Percentiles rank a stretch among this genome's conserved stretches.
phyloP scores from a whole-genome alignment of 306 rosid species.

The Biancaea sappan region DNA sequence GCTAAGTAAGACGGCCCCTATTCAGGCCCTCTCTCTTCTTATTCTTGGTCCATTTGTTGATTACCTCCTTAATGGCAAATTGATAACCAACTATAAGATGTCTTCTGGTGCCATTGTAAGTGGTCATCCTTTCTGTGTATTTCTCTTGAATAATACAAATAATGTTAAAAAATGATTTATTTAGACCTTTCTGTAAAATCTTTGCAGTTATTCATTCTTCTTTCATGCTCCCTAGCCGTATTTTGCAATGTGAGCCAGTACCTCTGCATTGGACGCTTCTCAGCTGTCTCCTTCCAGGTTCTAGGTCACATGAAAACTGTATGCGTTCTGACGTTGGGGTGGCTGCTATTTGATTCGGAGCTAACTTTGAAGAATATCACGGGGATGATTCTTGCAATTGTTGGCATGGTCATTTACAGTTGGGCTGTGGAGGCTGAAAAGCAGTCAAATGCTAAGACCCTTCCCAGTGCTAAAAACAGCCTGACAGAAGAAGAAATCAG shows the following conservation, averaged over 20 bases:
- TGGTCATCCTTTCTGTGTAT: slow-evolving; percentile 20
- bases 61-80: slow-evolving; percentile 66
- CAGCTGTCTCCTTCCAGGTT: slow-evolving; percentile 92
- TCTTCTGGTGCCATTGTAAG: slow-evolving; percentile 84
- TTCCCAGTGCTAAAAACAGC: slow-evolving; percentile 59
- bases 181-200: slow-evolving; percentile 9
- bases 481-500: slow-evolving; percentile 83
- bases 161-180: slow-evolving; percentile 1
- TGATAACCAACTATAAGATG: slow-evolving; percentile 71
- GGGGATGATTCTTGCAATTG: slow-evolving; percentile 79
- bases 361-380: slow-evolving; percentile 76
- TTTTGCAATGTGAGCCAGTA: slow-evolving; percentile 92
- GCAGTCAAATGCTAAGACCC: slow-evolving; percentile 49
- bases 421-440: slow-evolving; percentile 88
- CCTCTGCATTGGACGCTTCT: slow-evolving; percentile 93
- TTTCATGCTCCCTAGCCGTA: slow-evolving; percentile 81
- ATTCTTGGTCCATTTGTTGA: slow-evolving; percentile 81
- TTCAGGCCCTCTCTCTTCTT: slow-evolving; percentile 84
- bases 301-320: slow-evolving; percentile 96
- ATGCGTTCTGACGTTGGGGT: slow-evolving; percentile 84
- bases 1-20: slow-evolving; percentile 96
- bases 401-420: slow-evolving; percentile 89
- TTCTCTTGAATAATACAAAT: neutral
- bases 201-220: slow-evolving; percentile 76
- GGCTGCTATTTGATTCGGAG: slow-evolving; percentile 88